Base-by-base conservation (phyloP, 305 asterid genomes). In the Fraxinus baroniana region DNA sequence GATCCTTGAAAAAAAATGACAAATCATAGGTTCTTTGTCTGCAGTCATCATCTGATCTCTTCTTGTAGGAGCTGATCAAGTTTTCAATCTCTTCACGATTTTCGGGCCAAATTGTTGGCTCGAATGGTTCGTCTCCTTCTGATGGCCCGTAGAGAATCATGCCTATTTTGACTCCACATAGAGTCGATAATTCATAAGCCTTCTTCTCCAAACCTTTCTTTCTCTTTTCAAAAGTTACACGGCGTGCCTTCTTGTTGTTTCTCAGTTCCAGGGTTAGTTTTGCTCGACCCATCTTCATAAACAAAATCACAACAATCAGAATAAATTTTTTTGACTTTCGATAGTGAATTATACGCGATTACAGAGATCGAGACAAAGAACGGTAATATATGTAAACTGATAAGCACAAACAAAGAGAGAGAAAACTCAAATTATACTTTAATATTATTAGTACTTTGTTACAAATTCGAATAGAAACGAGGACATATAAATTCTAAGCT, bases 111-210 rank as follows among this genome's bases (percentile, higher is more conserved):
- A 82, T 55, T 12, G 4, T n/a, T 15, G 82, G 60, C 73, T 79
- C 66, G n/a, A 30, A 17, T 72, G 26, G 3, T 71, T 71, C 57
- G 24, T 41, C 7, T 1, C 26, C 24, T 4, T 30, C 55, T 49
- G 10, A 5, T 39, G 86, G 83, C 18, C 62, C 75, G 44, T 79
- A 77, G 5, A 81, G 5, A 1, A 88, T 78, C 78, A 86, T 77
- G 73, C 78, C 77, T 0, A 86, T 26, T 15, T 66, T 73, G 24
- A 86, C 86, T 9, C 85, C 89, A 22, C 87, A 88, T 4, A 86
- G 89, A 22, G 85, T 84, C 4, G 90, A 88, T 0, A 88, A 28
- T 70, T 86, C 86, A 7, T 66, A 1, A 22, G 90, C 85, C 8
- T 85, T 84, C 84, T 86, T 88, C 81, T 82, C 85, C 35, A 86